Conservation (phyloP, 2,329 filamentous ascomycete species). For the Leptographium flavum region DNA sequence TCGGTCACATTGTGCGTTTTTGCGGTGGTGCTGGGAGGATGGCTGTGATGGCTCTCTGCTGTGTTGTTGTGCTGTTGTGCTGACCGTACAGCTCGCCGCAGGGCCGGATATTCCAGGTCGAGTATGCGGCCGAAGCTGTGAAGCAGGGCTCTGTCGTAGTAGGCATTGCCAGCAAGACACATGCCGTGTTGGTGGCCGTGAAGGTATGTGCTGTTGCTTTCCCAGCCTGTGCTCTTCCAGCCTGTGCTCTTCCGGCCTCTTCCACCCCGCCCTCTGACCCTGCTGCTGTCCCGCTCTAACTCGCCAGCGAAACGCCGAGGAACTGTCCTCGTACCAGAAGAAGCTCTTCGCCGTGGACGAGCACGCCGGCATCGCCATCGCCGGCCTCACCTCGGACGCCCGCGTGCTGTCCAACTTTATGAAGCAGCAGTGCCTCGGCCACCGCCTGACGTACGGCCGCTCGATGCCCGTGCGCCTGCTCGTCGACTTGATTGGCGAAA, state of each 20-base stretch:
- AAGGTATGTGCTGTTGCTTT: constrained; percentile 48
- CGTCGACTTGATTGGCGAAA: constrained; percentile 83
- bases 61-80: background rate
- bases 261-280: no score
- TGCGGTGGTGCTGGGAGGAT: background rate
- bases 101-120: constrained; percentile 98
- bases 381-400: constrained; percentile 91
- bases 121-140: constrained; percentile 96
- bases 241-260: background rate
- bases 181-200: constrained; percentile 86
- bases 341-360: constrained; percentile 96
- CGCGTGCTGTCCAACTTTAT: constrained; percentile 99
- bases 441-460: constrained; percentile 89
- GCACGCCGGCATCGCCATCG: constrained; percentile 89
- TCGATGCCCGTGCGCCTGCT: constrained; percentile 82
- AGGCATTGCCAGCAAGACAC: constrained; percentile 93
- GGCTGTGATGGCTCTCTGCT: no score
- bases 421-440: constrained; percentile 96
- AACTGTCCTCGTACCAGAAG: constrained; percentile 99
- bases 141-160: constrained; percentile 99
- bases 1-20: constrained; percentile 86
- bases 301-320: constrained; percentile 84
- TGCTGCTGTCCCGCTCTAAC: background rate
- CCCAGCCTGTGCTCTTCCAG: background rate
- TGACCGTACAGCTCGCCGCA: constrained; percentile 66